Conservation (phyloP, 1,139 yeast genomes). For the Spencermartinsiella ligniputridi region DNA sequence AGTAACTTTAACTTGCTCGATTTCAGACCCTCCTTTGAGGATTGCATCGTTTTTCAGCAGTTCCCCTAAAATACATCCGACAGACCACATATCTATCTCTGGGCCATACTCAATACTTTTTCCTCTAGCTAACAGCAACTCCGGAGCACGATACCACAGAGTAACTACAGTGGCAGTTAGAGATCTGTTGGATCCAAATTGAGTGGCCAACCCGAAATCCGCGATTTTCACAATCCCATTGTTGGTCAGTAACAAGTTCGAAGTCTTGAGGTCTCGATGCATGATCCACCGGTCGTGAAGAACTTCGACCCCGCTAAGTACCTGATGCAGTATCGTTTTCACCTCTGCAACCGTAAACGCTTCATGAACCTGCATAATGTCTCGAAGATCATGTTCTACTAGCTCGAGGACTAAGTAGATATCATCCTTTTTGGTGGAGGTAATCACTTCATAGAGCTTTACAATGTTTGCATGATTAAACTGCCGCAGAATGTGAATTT, state of each 20-base stretch:
- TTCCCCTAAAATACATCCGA: constrained; percentile 93
- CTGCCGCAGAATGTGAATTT: constrained; percentile 63
- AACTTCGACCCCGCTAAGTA: constrained; percentile 25
- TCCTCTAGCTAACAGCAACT: constrained; percentile 69
- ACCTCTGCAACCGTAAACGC: constrained; percentile 30
- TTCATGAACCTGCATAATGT: constrained; percentile 21
- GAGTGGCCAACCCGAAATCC: constrained; percentile 50
- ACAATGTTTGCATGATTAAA: constrained; percentile 60
- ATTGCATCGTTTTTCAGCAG: constrained; percentile 82
- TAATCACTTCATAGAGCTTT: constrained; percentile 62
- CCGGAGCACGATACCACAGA: constrained; percentile 95
- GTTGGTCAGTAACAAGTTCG: constrained; percentile 51
- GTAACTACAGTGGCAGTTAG: constrained; percentile 30
- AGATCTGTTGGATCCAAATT: constrained; percentile 16
- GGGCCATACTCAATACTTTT: constrained; percentile 51
- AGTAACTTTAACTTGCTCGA: constrained; percentile 85
- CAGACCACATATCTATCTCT: constrained; percentile 95
- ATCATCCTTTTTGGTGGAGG: constrained; percentile 16
- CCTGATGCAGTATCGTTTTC: constrained; percentile 30
- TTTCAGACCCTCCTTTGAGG: constrained; percentile 86
- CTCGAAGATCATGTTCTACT: constrained; percentile 31
- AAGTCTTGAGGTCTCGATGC: constrained; percentile 66
- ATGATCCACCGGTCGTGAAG: constrained; percentile 56
- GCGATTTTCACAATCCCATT: constrained; percentile 53
- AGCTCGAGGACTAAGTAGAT: constrained; percentile 33